Evolutionary conservation across 495 filamentous ascomycete species (phyloP).

Genomic region (Polyplosphaeria fusca): DNA sequence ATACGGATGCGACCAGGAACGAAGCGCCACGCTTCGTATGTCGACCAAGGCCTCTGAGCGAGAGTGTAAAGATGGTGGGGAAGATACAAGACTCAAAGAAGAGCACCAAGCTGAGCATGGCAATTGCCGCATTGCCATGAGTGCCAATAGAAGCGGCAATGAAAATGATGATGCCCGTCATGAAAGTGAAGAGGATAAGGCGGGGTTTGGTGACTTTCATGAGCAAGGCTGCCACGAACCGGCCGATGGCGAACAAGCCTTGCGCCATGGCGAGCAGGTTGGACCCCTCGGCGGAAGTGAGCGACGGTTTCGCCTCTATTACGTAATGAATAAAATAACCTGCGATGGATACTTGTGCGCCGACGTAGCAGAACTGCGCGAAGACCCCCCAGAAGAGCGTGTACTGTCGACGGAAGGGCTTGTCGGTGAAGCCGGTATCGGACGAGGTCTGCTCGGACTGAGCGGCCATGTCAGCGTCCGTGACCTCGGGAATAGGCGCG

Average conservation of each 20-base stretch:
- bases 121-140: constrained; percentile 38
- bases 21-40: constrained; percentile 68
- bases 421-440: constrained; percentile 41
- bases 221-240: constrained; percentile 56
- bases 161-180: constrained; percentile 50
- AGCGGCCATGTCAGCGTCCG: constrained; percentile 63
- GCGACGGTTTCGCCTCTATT: constrained; percentile 11
- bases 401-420: constrained; percentile 51
- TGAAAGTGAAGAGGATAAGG: constrained; percentile 35
- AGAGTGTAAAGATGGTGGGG: constrained; percentile 66
- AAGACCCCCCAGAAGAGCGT: constrained; percentile 62
- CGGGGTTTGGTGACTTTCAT: constrained; percentile 42
- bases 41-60: constrained; percentile 64
- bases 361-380: constrained; percentile 68
- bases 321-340: constrained; percentile 52
- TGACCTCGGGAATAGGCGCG: constrained; percentile 65
- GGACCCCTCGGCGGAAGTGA: constrained; percentile 10
- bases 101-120: constrained; percentile 60
- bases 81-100: constrained; percentile 57
- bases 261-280: constrained; percentile 64
- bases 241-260: constrained; percentile 61
- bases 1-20: constrained; percentile 65
- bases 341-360: constrained; percentile 57
- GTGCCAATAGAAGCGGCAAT: constrained; percentile 47
- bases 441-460: constrained; percentile 40